A percentile compares a stretch with the other conserved stretches of the same genome.
These are phyloP conservation scores for Sinapis alba DNA, from an alignment of 441 rosid species.

Conservation along the genomic window DNA sequence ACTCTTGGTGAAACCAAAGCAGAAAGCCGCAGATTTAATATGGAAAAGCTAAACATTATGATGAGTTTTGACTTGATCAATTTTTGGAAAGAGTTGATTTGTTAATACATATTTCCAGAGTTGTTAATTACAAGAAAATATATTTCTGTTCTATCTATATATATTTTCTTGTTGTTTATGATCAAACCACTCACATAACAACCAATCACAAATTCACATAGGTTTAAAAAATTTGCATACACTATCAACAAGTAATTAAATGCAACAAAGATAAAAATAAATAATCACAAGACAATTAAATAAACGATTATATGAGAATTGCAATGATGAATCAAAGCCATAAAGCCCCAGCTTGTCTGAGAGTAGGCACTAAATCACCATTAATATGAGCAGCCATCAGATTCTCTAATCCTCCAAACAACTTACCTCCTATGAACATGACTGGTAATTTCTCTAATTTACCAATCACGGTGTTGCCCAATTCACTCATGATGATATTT, in stretches of 20 bases:
- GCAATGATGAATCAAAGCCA: conserved; percentile 62
- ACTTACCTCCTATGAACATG: conserved; percentile 81
- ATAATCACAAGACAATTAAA: background rate
- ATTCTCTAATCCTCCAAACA: conserved; percentile 87
- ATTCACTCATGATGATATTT: conserved; percentile 26
- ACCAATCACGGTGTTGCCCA: background rate
- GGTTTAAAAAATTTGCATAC: background rate
- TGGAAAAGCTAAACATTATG: background rate
- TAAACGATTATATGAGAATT: background rate
- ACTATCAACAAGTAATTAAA: conserved; percentile 9
- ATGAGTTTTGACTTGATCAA: background rate
- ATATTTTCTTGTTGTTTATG: background rate
- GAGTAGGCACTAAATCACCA: conserved; percentile 73
- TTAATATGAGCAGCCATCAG: conserved; percentile 90
- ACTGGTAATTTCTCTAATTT: conserved; percentile 68
- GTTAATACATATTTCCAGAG: background rate
- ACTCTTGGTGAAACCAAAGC: conserved; percentile 4
- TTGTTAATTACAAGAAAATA: background rate
- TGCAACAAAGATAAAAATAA: background rate
- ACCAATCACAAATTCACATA: background rate
- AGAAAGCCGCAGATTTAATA: background rate
- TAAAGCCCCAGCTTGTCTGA: conserved; percentile 86
- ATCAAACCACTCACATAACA: conserved; percentile 14
- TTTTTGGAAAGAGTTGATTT: background rate
- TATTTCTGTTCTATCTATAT: background rate